Evolutionary conservation across 805 yeast genomes (phyloP).

Genomic region (Tetrapisispora arboricola): DNA sequence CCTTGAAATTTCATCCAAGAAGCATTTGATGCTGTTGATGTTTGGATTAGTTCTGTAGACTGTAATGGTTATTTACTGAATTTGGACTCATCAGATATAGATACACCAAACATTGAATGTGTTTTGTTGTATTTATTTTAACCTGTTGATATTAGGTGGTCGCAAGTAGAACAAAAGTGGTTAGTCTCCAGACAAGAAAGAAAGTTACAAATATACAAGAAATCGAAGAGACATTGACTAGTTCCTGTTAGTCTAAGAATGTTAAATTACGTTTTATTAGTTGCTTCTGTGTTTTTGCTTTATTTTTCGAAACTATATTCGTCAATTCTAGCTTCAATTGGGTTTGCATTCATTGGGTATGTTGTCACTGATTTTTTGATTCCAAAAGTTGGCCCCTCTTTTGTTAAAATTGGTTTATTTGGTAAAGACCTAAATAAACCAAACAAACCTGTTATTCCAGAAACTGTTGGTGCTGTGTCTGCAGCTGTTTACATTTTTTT

Average conservation of each 20-base stretch:
- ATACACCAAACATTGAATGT: no score
- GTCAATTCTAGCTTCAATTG: slow-evolving; percentile 40
- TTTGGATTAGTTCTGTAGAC: no score
- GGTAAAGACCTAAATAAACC: slow-evolving; percentile 78
- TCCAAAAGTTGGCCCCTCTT: slow-evolving; percentile 57
- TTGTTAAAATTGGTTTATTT: slow-evolving; percentile 66
- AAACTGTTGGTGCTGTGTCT: slow-evolving; percentile 83
- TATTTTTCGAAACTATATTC: slow-evolving; percentile 15
- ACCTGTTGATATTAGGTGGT: no score
- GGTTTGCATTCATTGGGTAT: slow-evolving; percentile 61
- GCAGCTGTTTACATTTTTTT: slow-evolving; percentile 72
- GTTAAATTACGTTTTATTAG: slow-evolving; percentile 4
- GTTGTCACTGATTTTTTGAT: slow-evolving; percentile 48
- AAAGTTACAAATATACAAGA: background rate
- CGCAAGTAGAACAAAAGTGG: no score
- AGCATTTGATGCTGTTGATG: no score
- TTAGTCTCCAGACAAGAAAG: no score
- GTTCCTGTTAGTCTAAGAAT: no score
- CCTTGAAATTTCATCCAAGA: no score
- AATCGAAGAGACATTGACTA: no score
- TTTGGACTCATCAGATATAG: no score
- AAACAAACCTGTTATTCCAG: slow-evolving; percentile 73
- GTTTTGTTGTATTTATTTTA: no score
- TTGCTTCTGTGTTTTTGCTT: slow-evolving; percentile 3
- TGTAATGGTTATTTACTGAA: no score